phyloP scores from a whole-genome alignment of 257 asterid genomes.

The Leptodermis oblonga region DNA sequence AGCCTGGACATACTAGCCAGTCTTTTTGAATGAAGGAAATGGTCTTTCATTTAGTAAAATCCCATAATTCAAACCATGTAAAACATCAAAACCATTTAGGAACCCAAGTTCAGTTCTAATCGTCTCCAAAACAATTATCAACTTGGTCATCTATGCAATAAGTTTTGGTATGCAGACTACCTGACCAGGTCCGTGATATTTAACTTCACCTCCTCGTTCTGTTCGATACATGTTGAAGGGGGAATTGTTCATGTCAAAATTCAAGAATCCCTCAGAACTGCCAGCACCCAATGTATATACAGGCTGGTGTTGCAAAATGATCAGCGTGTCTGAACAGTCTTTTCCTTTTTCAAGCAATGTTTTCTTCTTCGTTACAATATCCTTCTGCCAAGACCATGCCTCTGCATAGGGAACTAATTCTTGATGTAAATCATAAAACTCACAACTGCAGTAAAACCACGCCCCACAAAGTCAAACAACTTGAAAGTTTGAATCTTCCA shows the following conservation, averaged over 20 bases:
- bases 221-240: conserved; percentile 71
- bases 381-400: conserved; percentile 90
- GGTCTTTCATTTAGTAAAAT: neutral
- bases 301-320: conserved; percentile 76
- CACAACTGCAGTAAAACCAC: conserved; percentile 33
- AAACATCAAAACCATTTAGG: neutral
- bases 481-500: neutral
- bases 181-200: conserved; percentile 99
- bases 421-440: conserved; percentile 54
- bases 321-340: conserved; percentile 61
- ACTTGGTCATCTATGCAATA: neutral
- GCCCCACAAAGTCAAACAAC: neutral
- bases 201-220: conserved; percentile 93
- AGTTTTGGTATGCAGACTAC: conserved; percentile 26
- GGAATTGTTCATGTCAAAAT: conserved; percentile 51
- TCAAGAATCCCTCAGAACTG: conserved; percentile 59
- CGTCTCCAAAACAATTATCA: neutral
- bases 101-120: neutral
- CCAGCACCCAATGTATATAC: conserved; percentile 89
- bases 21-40: neutral
- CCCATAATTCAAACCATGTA: neutral
- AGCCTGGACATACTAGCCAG: neutral
- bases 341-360: conserved; percentile 30
- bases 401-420: conserved; percentile 69
- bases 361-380: conserved; percentile 54